Conservation (phyloP, 768 basidiomycete genomes). For the Hygrophoropsis aurantiaca region DNA sequence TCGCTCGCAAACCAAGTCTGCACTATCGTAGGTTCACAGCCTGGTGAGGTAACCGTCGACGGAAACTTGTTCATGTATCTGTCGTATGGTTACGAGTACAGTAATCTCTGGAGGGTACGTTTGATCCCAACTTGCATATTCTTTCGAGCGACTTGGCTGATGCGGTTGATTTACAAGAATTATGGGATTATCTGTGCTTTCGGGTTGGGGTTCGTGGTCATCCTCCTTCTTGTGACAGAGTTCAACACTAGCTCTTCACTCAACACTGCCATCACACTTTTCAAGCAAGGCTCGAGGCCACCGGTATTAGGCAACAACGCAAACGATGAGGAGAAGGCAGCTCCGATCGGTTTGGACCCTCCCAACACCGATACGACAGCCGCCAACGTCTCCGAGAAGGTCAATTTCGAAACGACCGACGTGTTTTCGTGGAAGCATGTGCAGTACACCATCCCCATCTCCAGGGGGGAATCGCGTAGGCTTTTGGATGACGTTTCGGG, state of each 20-base stretch:
- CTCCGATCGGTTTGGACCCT: too few relatives aligned
- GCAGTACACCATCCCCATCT: too few relatives aligned
- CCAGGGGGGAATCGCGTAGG: too few relatives aligned
- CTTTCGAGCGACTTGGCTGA: too few relatives aligned
- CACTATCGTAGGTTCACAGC: conserved; percentile 60
- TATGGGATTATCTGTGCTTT: too few relatives aligned
- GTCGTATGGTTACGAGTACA: conserved; percentile 39
- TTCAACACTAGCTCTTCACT: conserved; percentile 26
- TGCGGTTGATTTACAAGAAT: too few relatives aligned
- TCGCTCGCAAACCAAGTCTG: conserved; percentile 72
- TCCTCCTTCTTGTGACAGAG: conserved; percentile 38
- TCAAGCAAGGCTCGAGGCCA: conserved; percentile 15
- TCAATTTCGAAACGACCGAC: too few relatives aligned
- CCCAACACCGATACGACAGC: too few relatives aligned
- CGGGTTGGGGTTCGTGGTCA: conserved; percentile 36
- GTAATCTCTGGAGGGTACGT: conserved; percentile 51
- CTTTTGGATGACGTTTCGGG: too few relatives aligned
- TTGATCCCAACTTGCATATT: background rate
- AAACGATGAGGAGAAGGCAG: too few relatives aligned
- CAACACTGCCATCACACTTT: conserved; percentile 29
- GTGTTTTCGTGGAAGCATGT: too few relatives aligned
- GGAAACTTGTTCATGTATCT: conserved; percentile 58
- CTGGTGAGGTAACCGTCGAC: conserved; percentile 60
- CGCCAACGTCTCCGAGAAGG: background rate
- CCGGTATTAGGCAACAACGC: too few relatives aligned